Conservation (phyloP, 805 yeast genomes). For the Middelhovenomyces tepae region DNA sequence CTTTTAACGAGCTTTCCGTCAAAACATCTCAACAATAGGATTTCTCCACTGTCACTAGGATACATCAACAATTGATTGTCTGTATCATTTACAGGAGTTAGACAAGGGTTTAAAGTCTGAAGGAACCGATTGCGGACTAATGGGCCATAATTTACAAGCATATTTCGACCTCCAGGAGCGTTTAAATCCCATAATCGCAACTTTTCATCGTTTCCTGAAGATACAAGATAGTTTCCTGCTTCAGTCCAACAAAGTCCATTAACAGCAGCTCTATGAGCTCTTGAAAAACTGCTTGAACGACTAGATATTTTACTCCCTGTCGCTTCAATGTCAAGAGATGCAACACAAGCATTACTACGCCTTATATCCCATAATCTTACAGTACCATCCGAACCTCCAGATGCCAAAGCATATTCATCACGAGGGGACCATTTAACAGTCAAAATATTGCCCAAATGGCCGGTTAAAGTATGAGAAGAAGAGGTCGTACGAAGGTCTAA, state of each 20-base stretch:
- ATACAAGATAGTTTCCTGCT: slow-evolving; percentile 50
- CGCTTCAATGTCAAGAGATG: slow-evolving; percentile 47
- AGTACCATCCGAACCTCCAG: slow-evolving; percentile 78
- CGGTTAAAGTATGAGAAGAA: slow-evolving; percentile 60
- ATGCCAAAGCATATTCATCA: slow-evolving; percentile 50
- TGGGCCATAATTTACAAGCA: slow-evolving; percentile 69
- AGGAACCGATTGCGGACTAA: slow-evolving; percentile 54
- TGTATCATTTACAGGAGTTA: slow-evolving; percentile 44
- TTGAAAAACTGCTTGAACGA: slow-evolving; percentile 26
- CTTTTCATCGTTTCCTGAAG: slow-evolving; percentile 75
- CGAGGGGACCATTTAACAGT: slow-evolving; percentile 71
- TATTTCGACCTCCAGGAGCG: slow-evolving; percentile 44
- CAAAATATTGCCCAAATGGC: slow-evolving; percentile 46
- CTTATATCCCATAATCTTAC: slow-evolving; percentile 83
- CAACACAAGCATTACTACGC: slow-evolving; percentile 52
- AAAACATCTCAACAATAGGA: slow-evolving; percentile 45
- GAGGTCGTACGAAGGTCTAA: slow-evolving; percentile 68
- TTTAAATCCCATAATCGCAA: slow-evolving; percentile 69
- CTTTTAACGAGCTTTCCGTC: slow-evolving; percentile 60
- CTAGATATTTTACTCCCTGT: slow-evolving; percentile 30
- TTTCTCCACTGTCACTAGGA: slow-evolving; percentile 70
- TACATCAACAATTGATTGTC: slow-evolving; percentile 51
- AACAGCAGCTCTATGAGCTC: slow-evolving; percentile 71
- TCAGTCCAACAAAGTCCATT: slow-evolving; percentile 75
- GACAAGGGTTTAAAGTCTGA: slow-evolving; percentile 48